Conservation (phyloP, 306 rosid species). For the Gillenia trifoliata region DNA sequence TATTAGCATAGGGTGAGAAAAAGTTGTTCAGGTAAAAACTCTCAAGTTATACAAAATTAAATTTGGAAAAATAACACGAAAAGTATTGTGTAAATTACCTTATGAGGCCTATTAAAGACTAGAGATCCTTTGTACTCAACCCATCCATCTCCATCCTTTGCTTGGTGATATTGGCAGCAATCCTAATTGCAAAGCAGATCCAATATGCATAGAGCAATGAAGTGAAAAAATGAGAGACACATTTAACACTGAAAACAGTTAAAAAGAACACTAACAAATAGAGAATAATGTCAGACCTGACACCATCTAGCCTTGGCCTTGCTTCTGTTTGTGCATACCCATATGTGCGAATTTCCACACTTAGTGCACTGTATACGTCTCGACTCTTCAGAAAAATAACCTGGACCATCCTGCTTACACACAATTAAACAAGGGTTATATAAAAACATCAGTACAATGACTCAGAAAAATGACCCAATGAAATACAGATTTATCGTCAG, state of each 20-base stretch:
- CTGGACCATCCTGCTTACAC: conserved; percentile 54
- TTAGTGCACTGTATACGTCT: conserved; percentile 94
- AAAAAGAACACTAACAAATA: background rate
- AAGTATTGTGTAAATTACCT: conserved; percentile 41
- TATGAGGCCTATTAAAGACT: conserved; percentile 74
- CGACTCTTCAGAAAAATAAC: conserved; percentile 81
- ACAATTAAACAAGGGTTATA: conserved; percentile 1
- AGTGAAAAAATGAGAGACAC: background rate
- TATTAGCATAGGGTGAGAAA: background rate
- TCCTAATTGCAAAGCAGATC: conserved; percentile 53
- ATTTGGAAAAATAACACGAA: background rate
- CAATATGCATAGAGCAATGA: conserved; percentile 15
- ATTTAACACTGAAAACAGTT: background rate
- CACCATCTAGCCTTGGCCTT: conserved; percentile 98
- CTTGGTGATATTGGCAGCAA: conserved; percentile 97
- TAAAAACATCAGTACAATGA: background rate
- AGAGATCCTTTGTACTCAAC: conserved; percentile 92
- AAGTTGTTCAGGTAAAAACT: background rate
- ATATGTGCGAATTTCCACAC: conserved; percentile 91
- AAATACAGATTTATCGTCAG: background rate
- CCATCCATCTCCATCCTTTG: conserved; percentile 99
- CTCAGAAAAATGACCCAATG: background rate
- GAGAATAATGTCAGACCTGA: conserved; percentile 57
- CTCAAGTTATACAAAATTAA: background rate
- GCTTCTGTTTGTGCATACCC: conserved; percentile 95